Base-by-base conservation (phyloP, 768 basidiomycete genomes). In the Russula brevipes region DNA sequence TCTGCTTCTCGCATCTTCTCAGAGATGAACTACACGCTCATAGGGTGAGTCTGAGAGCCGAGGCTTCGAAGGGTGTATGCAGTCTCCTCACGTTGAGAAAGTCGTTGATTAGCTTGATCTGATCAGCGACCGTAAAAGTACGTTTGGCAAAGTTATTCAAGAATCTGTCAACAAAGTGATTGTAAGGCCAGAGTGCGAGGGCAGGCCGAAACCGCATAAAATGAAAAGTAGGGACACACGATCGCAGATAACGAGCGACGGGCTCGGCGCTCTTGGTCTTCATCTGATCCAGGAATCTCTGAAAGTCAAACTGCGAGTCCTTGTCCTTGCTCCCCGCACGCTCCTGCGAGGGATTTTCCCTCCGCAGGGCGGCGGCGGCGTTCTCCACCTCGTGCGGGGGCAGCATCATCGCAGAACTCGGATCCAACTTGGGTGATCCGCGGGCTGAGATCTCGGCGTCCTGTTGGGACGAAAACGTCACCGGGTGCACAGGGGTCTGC, bases 261-360 rank as follows among this genome's bases (percentile, higher is more conserved):
- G 94, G 91, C 59, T 99, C 97, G 2, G 96, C 94, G 54, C 82
- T 78, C 70, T 85, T 87, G 46, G 80, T 76, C 76, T 96, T 91
- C 85, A 99, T 93, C 75, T 99, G 94, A 73, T 95, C 93, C 66
- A 98, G 75, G 74, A 99, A 99, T 53, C 80, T 85, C 71, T 96
- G 94, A 72, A 98, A 98, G 74, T 98, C 96, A 68, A 98, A 98
- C 47, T 79, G 78, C 0, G 78, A 77, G 61, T 76, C 76, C 36
- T 74, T 71, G 73, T 75, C 39, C 67, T 71, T 39, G 70, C 60
- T 68, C 63, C 58, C 63, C 71, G 57, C 71, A 42, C 66, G 72
- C 39, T 63, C 59, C 50, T 61, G 53, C 57, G 50, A 71, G 55
- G 14, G 67, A 63, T 45, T 68, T 61, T 59, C 63, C 71, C 50